A percentile compares a stretch with the other conserved stretches of the same genome.
Conservation (phyloP, 805 yeast species). For the Wickerhamomyces chambardii region DNA sequence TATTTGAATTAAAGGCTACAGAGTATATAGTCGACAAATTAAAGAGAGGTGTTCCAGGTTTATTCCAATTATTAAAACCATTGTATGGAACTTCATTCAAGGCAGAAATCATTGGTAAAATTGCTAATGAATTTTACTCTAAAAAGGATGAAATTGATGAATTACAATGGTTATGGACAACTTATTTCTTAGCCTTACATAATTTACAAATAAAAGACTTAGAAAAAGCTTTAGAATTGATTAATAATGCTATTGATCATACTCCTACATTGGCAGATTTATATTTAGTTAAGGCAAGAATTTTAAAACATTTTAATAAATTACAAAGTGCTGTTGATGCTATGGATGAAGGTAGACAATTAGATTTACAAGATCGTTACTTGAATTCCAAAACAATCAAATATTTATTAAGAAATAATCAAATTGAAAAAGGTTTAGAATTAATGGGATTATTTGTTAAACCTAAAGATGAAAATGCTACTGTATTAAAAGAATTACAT, state of each 20-base stretch:
- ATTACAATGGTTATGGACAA: slow-evolving; percentile 46
- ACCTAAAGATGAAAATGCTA: slow-evolving; percentile 71
- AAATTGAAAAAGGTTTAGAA: slow-evolving; percentile 65
- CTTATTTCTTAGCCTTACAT: slow-evolving; percentile 75
- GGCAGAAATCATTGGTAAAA: slow-evolving; percentile 33
- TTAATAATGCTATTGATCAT: slow-evolving; percentile 56
- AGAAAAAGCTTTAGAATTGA: slow-evolving; percentile 41
- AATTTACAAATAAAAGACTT: slow-evolving; percentile 47
- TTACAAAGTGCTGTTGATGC: slow-evolving; percentile 49
- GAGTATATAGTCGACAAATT: slow-evolving; percentile 55
- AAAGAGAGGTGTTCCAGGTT: slow-evolving; percentile 79
- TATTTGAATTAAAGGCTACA: slow-evolving; percentile 36
- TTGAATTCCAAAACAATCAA: slow-evolving; percentile 84
- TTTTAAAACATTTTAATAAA: slow-evolving; percentile 66
- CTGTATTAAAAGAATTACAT: slow-evolving; percentile 63
- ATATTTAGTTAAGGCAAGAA: slow-evolving; percentile 70
- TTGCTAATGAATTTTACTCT: slow-evolving; percentile 32
- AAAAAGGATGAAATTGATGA: not conserved
- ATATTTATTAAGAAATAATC: slow-evolving; percentile 70
- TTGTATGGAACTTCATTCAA: slow-evolving; percentile 41
- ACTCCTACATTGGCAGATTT: slow-evolving; percentile 84
- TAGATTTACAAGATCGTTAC: slow-evolving; percentile 87
- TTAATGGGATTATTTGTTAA: slow-evolving; percentile 76
- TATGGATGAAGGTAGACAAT: slow-evolving; percentile 61
- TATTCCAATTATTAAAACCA: slow-evolving; percentile 80